A percentile compares a stretch with the other conserved stretches of the same genome.
phyloP scores from a whole-genome alignment of 768 basidiomycete genomes.

The Trametes meyenii region DNA sequence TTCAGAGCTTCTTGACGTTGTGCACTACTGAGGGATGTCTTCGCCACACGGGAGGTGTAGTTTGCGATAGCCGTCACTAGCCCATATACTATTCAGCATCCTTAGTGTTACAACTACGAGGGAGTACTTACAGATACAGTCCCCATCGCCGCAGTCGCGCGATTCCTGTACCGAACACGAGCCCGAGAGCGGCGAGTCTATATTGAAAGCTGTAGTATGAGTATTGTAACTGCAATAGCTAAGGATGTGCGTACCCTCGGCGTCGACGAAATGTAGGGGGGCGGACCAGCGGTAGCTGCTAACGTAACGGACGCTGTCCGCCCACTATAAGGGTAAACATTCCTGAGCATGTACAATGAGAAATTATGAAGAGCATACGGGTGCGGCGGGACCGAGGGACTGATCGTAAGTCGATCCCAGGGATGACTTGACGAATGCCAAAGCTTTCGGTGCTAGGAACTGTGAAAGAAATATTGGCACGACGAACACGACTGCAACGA shows the following conservation, averaged over 20 bases:
- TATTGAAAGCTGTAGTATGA: not conserved
- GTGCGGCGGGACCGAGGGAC: conserved; percentile 52
- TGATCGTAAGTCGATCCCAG: conserved; percentile 46
- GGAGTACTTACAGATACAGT: conserved; percentile 33
- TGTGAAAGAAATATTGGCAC: conserved; percentile 16
- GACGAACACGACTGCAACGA: not conserved
- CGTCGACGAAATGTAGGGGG: conserved; percentile 52
- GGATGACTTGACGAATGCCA: conserved; percentile 48
- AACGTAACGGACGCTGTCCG: conserved; percentile 49
- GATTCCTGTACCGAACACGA: conserved; percentile 52
- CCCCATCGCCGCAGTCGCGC: conserved; percentile 47
- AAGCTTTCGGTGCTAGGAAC: conserved; percentile 53
- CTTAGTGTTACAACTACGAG: not conserved
- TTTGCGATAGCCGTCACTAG: conserved; percentile 59
- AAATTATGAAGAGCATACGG: conserved; percentile 35
- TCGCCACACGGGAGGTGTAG: conserved; percentile 52
- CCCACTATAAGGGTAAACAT: conserved; percentile 43
- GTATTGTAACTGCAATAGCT: not conserved
- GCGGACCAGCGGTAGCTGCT: conserved; percentile 34
- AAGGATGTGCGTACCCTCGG: conserved; percentile 33
- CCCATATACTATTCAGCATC: too few species aligned
- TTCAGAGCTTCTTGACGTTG: conserved; percentile 56
- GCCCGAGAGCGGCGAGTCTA: conserved; percentile 17
- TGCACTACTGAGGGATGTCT: conserved; percentile 42
- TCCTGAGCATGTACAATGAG: not conserved